Conservation (phyloP, 78 protist species). For the Mantamonas sphyraenae region DNA sequence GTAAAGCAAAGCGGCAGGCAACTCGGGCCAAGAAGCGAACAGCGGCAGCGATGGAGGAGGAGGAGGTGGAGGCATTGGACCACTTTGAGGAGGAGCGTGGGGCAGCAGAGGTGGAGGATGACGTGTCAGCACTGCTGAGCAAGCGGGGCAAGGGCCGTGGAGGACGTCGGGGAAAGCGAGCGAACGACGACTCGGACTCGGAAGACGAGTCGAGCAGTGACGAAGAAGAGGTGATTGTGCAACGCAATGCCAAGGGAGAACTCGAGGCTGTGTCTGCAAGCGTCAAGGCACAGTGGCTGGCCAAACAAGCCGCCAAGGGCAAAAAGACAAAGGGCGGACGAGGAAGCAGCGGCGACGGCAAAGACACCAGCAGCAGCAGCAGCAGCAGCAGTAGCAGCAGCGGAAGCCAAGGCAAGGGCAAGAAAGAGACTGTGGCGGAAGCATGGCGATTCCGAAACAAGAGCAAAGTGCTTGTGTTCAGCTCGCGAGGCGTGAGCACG, state of each 20-base stretch:
- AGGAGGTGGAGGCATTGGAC: not conserved
- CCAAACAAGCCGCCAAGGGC: no score
- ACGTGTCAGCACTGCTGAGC: not conserved
- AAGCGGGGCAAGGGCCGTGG: not conserved
- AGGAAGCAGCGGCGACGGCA: no score
- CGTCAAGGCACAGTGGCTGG: no score
- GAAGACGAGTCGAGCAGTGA: not conserved
- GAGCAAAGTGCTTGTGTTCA: constrained; percentile 36
- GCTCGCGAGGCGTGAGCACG: constrained; percentile 42
- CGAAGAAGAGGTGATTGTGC: not conserved
- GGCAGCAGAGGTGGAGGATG: not conserved
- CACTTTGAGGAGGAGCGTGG: not conserved
- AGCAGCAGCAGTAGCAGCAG: not conserved
- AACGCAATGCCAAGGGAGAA: not conserved
- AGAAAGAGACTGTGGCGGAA: not conserved
- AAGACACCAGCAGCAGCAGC: not conserved
- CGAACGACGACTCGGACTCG: not conserved
- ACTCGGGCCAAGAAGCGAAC: not conserved
- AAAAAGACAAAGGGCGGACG: no score
- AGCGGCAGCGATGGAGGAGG: not conserved
- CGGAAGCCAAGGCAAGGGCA: not conserved
- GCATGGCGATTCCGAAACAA: constrained; percentile 10
- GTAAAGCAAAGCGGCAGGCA: no score
- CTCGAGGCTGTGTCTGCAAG: no score
- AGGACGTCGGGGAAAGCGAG: not conserved